Evolutionary conservation across 345 rosid genomes (phyloP).

Genomic region (Rubroshorea leprosula): DNA sequence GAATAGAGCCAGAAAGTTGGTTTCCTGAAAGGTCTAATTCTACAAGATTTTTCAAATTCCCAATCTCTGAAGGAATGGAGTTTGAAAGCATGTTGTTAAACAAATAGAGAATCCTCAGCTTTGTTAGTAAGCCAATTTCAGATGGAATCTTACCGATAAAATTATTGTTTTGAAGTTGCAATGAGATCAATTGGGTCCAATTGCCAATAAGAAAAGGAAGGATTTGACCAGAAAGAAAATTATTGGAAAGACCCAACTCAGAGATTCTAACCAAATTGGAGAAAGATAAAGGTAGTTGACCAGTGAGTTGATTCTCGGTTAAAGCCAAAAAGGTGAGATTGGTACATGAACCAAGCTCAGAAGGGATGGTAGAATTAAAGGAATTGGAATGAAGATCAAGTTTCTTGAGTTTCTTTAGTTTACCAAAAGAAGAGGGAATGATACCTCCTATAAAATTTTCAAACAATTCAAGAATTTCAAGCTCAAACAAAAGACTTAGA

Average conservation of each 20-base stretch:
- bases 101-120: slow-evolving; percentile 31
- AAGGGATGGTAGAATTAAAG: slow-evolving; percentile 51
- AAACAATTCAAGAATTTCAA: slow-evolving; percentile 33
- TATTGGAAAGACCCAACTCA: slow-evolving; percentile 31
- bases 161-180: slow-evolving; percentile 48
- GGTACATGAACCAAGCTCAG: slow-evolving; percentile 47
- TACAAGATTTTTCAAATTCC: slow-evolving; percentile 27
- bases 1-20: slow-evolving; percentile 48
- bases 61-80: slow-evolving; percentile 42
- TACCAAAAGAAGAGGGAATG: slow-evolving; percentile 55
- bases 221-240: slow-evolving; percentile 41
- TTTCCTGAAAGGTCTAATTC: slow-evolving; percentile 42
- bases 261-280: slow-evolving; percentile 33
- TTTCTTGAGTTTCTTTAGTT: slow-evolving; percentile 27
- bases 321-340: slow-evolving; percentile 52
- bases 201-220: slow-evolving; percentile 34
- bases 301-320: slow-evolving; percentile 43
- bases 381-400: slow-evolving; percentile 36
- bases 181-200: slow-evolving; percentile 40
- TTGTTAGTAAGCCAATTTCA: slow-evolving; percentile 33
- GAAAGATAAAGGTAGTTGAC: slow-evolving; percentile 46
- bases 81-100: slow-evolving; percentile 41
- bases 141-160: slow-evolving; percentile 45
- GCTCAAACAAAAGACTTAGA: slow-evolving; percentile 35
- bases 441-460: slow-evolving; percentile 40